Evolutionary conservation across 768 basidiomycete genomes (phyloP).

Genomic region (Sistotremastrum suecicum): DNA sequence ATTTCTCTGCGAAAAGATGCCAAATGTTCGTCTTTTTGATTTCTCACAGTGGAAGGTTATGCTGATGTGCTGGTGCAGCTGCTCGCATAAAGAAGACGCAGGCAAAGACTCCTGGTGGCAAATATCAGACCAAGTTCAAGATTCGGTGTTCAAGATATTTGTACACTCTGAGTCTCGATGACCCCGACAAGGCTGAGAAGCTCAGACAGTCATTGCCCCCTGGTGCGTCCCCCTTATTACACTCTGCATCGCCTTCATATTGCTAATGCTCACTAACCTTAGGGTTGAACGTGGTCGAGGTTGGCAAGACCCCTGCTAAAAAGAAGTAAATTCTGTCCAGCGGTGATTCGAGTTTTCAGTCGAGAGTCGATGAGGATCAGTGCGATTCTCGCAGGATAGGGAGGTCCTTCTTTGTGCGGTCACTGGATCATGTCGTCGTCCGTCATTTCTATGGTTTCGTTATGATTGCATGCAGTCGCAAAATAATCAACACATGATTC

Average conservation of each 20-base stretch:
- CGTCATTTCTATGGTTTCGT: no score
- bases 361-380: no score
- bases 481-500: no score
- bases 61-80: constrained; percentile 34
- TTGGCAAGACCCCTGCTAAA: constrained; percentile 48
- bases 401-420: no score
- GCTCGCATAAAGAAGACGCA: constrained; percentile 95
- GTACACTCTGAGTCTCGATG: constrained; percentile 93
- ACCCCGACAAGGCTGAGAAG: constrained; percentile 98
- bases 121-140: constrained; percentile 94
- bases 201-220: constrained; percentile 90
- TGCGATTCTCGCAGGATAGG: no score
- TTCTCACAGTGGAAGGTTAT: no score
- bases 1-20: constrained; percentile 97
- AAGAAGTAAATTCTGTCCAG: constrained; percentile 42
- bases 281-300: constrained; percentile 64
- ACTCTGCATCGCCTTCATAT: neutral
- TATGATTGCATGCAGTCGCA: no score
- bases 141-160: constrained; percentile 91
- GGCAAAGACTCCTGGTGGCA: constrained; percentile 50
- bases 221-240: constrained; percentile 37
- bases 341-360: no score
- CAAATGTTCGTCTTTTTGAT: constrained; percentile 52
- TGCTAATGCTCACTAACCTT: neutral
- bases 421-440: no score